Evolutionary conservation across 768 basidiomycete species (phyloP).

Genomic region (Amylocystis lapponica): DNA sequence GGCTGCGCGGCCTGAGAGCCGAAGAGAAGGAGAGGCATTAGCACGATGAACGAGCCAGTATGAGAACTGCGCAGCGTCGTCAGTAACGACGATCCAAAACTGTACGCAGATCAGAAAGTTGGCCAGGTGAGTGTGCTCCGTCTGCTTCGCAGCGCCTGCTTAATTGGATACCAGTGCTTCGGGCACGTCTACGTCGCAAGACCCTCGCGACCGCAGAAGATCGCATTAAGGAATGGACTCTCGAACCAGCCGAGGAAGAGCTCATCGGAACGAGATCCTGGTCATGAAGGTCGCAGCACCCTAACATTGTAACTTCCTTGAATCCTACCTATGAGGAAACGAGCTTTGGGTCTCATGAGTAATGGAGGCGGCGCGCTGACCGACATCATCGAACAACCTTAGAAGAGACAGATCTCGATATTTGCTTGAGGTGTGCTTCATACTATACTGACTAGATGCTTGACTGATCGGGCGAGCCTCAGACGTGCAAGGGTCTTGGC

Average conservation of each 20-base stretch:
- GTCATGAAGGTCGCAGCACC: conserved; percentile 98
- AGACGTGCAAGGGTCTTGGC: conserved; percentile 94
- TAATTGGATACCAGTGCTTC: conserved; percentile 73
- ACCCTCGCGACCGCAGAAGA: conserved; percentile 78
- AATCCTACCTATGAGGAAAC: conserved; percentile 86
- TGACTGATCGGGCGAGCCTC: too few relatives aligned
- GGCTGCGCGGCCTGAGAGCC: conserved; percentile 63
- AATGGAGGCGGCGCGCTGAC: conserved; percentile 98
- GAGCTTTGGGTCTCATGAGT: conserved; percentile 98
- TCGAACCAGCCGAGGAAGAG: conserved; percentile 95
- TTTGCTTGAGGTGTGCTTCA: conserved; percentile 74
- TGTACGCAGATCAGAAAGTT: conserved; percentile 99
- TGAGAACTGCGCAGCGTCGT: conserved; percentile 95
- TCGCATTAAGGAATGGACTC: conserved; percentile 99
- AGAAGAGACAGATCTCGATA: conserved; percentile 92
- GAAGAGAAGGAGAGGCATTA: conserved; percentile 79
- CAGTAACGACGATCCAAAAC: conserved; percentile 78
- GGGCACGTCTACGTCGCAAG: conserved; percentile 99
- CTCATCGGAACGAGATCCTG: conserved; percentile 93
- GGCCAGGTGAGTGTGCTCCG: conserved; percentile 83
- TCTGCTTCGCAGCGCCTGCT: too few relatives aligned
- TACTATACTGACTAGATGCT: too few relatives aligned
- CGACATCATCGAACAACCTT: conserved; percentile 95
- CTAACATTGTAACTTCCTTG: conserved; percentile 96
- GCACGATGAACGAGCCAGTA: conserved; percentile 96